These are phyloP conservation scores for Jatropha podagrica DNA, from an alignment of 441 rosid species.

Conservation along the genomic window DNA sequence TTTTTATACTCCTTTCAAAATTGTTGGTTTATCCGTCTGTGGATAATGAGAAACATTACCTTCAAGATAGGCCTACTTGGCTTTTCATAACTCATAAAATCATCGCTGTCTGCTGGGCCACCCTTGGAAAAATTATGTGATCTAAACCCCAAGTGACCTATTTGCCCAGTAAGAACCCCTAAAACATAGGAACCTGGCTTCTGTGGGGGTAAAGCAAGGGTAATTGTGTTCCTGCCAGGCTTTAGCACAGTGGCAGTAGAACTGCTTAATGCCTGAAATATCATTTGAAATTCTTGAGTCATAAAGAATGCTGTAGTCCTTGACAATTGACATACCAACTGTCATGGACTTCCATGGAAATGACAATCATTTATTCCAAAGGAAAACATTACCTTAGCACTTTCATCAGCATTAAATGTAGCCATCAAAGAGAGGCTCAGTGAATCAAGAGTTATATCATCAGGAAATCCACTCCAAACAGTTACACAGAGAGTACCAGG, in stretches of 20 bases:
- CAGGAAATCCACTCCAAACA: constrained; percentile 99
- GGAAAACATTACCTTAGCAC: constrained; percentile 70
- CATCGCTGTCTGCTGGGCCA: constrained; percentile 96
- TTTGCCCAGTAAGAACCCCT: constrained; percentile 96
- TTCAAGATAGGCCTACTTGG: constrained; percentile 92
- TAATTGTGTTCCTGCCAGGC: constrained; percentile 72
- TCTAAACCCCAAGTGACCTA: constrained; percentile 90
- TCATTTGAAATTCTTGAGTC: constrained; percentile 26
- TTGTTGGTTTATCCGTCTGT: background rate
- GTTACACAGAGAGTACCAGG: constrained; percentile 84
- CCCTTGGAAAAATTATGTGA: constrained; percentile 97
- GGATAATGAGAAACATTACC: constrained; percentile 43
- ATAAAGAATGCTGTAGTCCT: constrained; percentile 11
- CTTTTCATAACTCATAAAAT: constrained; percentile 97
- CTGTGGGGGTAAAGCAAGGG: constrained; percentile 84
- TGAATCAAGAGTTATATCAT: constrained; percentile 93
- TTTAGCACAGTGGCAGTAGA: constrained; percentile 65
- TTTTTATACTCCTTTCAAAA: background rate
- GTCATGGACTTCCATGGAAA: background rate
- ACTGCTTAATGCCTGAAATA: constrained; percentile 77
- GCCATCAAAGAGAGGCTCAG: constrained; percentile 91
- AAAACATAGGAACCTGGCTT: constrained; percentile 95
- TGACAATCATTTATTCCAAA: background rate
- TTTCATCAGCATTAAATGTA: constrained; percentile 84
- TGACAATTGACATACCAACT: constrained; percentile 7